These are phyloP conservation scores for Rhizopogon sp. DNA, from an alignment of 768 basidiomycete species.

Conservation along the genomic window DNA sequence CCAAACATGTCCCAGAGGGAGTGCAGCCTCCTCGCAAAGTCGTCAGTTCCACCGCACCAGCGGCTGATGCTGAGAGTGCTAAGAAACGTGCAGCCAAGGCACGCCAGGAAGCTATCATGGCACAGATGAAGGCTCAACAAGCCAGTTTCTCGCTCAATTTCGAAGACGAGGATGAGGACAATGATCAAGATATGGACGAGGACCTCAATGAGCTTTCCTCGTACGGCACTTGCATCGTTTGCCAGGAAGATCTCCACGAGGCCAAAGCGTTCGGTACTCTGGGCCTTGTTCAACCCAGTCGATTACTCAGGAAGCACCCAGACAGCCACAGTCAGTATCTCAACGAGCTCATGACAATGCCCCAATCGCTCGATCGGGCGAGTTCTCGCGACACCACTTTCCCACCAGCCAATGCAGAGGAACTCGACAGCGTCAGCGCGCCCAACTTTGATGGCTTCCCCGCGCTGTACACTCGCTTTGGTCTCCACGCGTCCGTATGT, in stretches of 20 bases:
- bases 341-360: slow-evolving; percentile 65
- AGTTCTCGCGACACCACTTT: slow-evolving; percentile 29
- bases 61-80: slow-evolving; percentile 54
- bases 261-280: slow-evolving; percentile 78
- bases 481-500: slow-evolving; percentile 83
- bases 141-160: slow-evolving; percentile 79
- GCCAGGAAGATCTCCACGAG: slow-evolving; percentile 86
- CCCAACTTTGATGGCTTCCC: slow-evolving; percentile 75
- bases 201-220: slow-evolving; percentile 46
- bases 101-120: slow-evolving; percentile 91
- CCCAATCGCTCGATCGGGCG: slow-evolving; percentile 61
- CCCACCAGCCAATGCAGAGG: slow-evolving; percentile 18
- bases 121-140: slow-evolving; percentile 92
- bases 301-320: slow-evolving; percentile 73
- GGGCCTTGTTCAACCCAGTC: slow-evolving; percentile 84
- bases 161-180: slow-evolving; percentile 69
- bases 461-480: slow-evolving; percentile 69
- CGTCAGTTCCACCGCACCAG: slow-evolving; percentile 28
- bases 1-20: slow-evolving; percentile 49
- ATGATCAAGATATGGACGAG: slow-evolving; percentile 43
- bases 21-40: slow-evolving; percentile 47
- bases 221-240: slow-evolving; percentile 95
- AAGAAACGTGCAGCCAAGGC: slow-evolving; percentile 85
- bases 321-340: slow-evolving; percentile 57
- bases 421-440: slow-evolving; percentile 37